Percentiles rank a stretch among this genome's conserved stretches.
phyloP scores from a whole-genome alignment of 192 early-diverging fungal genomes.

The Allomyces arbusculus region DNA sequence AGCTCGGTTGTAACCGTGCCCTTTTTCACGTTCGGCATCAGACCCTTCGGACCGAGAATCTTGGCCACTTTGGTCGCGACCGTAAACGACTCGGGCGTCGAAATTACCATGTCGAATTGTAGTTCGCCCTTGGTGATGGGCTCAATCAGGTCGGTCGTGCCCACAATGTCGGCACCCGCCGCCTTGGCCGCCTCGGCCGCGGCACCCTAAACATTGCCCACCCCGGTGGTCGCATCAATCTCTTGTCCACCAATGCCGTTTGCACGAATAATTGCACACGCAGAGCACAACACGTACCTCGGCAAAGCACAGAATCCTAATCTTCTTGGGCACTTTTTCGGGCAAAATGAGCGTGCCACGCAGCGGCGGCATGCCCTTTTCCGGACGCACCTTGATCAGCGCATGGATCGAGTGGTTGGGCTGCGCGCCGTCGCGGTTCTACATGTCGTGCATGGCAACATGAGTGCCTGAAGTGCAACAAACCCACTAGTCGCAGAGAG shows the following conservation, averaged over 20 bases:
- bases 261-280: not conserved
- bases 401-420: not conserved
- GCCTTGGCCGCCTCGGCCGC: constrained; percentile 57
- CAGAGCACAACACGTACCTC: constrained; percentile 14
- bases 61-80: constrained; percentile 70
- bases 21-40: constrained; percentile 80
- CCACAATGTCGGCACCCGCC: constrained; percentile 67
- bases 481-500: too few relatives aligned
- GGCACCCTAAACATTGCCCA: constrained; percentile 23
- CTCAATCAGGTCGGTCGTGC: constrained; percentile 67
- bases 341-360: constrained; percentile 60
- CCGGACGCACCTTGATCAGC: constrained; percentile 5
- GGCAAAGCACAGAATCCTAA: constrained; percentile 63
- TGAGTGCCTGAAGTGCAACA: too few relatives aligned
- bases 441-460: too few relatives aligned
- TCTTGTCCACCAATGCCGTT: not conserved
- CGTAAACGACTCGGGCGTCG: constrained; percentile 77
- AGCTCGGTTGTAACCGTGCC: constrained; percentile 13
- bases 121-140: constrained; percentile 38
- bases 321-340: constrained; percentile 26
- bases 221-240: not conserved
- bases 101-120: constrained; percentile 63
- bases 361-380: constrained; percentile 59
- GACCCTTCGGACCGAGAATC: constrained; percentile 77
- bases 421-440: not conserved